Evolutionary conservation across 768 basidiomycete species (phyloP).

Genomic region (Fistulinella prunicolor): DNA sequence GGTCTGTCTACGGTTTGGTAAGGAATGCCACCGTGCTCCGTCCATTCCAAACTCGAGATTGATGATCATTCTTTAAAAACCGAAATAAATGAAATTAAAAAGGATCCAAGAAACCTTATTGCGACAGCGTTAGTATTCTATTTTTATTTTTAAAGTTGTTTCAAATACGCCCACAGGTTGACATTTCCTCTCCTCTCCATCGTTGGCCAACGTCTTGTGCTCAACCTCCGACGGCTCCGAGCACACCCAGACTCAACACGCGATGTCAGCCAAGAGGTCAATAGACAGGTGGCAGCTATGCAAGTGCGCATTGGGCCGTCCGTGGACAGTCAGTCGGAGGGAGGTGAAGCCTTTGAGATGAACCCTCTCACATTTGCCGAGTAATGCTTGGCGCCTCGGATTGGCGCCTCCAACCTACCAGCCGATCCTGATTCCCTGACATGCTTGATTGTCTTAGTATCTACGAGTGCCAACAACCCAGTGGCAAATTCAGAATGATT

Average conservation of each 20-base stretch:
- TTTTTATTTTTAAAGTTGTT: background rate
- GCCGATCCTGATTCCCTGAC: too few species aligned
- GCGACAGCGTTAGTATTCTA: background rate
- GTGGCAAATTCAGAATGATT: too few species aligned
- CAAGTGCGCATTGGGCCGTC: background rate
- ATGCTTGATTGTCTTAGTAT: too few species aligned
- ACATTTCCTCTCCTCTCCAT: slow-evolving; percentile 10
- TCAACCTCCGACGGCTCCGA: slow-evolving; percentile 17
- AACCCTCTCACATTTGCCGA: too few species aligned
- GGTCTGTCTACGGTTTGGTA: slow-evolving; percentile 11
- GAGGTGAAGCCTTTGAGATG: background rate
- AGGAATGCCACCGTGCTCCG: background rate
- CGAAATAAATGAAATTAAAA: background rate
- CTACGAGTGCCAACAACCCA: too few species aligned
- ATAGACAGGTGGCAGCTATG: slow-evolving; percentile 6
- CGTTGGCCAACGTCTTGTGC: slow-evolving; percentile 24
- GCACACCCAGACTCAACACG: background rate
- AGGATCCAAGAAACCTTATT: slow-evolving; percentile 18
- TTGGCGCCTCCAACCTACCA: too few species aligned
- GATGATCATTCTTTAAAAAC: background rate
- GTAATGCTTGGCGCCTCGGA: too few species aligned
- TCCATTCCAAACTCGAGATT: background rate
- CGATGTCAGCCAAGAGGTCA: slow-evolving; percentile 11
- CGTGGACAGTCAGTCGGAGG: background rate
- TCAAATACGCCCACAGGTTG: slow-evolving; percentile 1